Conservation (phyloP, 805 yeast genomes). For the Nakazawaea wickerhamii region DNA sequence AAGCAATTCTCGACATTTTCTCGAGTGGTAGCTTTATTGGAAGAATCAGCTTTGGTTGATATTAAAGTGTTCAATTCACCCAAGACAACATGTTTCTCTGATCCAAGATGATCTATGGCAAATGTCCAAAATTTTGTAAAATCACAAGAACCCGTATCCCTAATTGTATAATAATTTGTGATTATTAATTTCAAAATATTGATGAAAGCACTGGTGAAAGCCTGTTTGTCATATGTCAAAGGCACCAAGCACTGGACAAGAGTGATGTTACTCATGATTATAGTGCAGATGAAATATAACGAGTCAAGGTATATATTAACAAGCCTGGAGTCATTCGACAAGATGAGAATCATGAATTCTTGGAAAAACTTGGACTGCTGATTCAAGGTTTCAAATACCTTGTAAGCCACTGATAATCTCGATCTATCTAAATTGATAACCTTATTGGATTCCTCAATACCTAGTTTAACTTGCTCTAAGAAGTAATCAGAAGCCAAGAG, state of each 20-base stretch:
- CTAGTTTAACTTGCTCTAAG: not conserved
- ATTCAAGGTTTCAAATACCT: constrained; percentile 4
- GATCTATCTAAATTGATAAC: constrained; percentile 35
- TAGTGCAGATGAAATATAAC: constrained; percentile 28
- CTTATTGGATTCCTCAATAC: constrained; percentile 23
- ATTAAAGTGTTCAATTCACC: constrained; percentile 1
- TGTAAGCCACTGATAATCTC: constrained; percentile 20
- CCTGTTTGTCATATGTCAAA: not conserved
- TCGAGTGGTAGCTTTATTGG: not conserved
- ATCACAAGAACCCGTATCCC: not conserved
- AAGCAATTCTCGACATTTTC: constrained; percentile 1
- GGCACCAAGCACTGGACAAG: constrained; percentile 12
- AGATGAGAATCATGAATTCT: not conserved
- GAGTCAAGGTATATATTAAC: constrained; percentile 38
- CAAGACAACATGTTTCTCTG: not conserved
- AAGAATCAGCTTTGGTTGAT: not conserved
- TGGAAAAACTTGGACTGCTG: constrained; percentile 5
- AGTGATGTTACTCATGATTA: constrained; percentile 17
- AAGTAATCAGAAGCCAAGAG: constrained; percentile 4
- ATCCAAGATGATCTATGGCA: not conserved
- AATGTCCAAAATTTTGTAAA: constrained; percentile 8
- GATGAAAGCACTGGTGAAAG: not conserved
- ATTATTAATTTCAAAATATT: not conserved
- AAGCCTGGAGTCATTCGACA: constrained; percentile 32
- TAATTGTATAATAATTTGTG: not conserved